Evolutionary conservation across 352 stramenopile genomes (phyloP).

Genomic region (Phytophthora podocarpi): DNA sequence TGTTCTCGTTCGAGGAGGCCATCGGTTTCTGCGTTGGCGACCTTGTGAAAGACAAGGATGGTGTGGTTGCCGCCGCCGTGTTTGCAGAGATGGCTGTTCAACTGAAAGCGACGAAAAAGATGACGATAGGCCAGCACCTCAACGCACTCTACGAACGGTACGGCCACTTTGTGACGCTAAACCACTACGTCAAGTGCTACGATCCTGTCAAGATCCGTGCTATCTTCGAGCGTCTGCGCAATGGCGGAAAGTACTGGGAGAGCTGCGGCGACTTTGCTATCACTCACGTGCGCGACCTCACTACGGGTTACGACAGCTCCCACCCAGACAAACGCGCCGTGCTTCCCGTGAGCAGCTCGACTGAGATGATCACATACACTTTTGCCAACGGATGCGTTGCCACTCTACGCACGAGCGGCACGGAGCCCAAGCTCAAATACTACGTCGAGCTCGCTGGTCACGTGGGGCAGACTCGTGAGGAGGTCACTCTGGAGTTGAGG

Average conservation of each 20-base stretch:
- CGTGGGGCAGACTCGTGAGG: constrained; percentile 64
- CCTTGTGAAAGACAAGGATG: constrained; percentile 98
- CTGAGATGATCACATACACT: constrained; percentile 97
- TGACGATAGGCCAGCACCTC: constrained; percentile 79
- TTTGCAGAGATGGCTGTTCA: constrained; percentile 91
- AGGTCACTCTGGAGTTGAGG: constrained; percentile 56
- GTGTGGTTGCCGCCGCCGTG: constrained; percentile 92
- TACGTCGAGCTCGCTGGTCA: constrained; percentile 94
- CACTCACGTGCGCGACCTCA: constrained; percentile 86
- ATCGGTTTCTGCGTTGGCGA: constrained; percentile 98
- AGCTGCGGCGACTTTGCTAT: constrained; percentile 86
- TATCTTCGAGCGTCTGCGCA: constrained; percentile 94
- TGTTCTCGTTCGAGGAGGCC: constrained; percentile 98
- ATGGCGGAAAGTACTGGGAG: constrained; percentile 87
- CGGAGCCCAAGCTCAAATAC: constrained; percentile 99
- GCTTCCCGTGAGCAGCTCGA: constrained; percentile 92
- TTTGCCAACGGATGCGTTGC: constrained; percentile 96
- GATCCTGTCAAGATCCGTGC: constrained; percentile 83
- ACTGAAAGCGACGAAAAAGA: constrained; percentile 48
- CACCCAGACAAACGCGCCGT: constrained; percentile 89
- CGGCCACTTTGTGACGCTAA: constrained; percentile 97
- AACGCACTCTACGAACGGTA: constrained; percentile 93
- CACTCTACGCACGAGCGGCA: constrained; percentile 97
- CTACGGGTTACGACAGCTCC: constrained; percentile 86
- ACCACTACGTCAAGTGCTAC: constrained; percentile 97